Evolutionary conservation across 1,284 basidiomycete species (phyloP).

Genomic region (Trichosporon ovoides): DNA sequence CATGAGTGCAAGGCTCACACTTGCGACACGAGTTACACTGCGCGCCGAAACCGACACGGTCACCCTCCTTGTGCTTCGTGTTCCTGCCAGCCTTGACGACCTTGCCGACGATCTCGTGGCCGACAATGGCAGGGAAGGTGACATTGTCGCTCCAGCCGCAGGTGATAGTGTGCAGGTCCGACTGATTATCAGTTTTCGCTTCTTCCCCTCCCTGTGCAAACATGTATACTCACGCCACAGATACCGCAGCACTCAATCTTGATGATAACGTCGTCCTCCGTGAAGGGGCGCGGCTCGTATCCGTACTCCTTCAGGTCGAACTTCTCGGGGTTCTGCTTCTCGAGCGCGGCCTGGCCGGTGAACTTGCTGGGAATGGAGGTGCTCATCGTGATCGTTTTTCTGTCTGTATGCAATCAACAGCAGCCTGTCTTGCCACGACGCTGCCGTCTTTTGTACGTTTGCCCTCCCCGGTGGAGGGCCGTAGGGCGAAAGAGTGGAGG

Average conservation of each 20-base stretch:
- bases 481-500: too few species aligned
- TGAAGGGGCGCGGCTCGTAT: slow-evolving; percentile 30
- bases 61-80: slow-evolving; percentile 57
- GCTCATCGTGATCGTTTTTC: neutral
- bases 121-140: slow-evolving; percentile 31
- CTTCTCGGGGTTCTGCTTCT: slow-evolving; percentile 19
- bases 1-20: slow-evolving; percentile 56
- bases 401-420: too few species aligned
- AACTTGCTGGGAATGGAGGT: slow-evolving; percentile 17
- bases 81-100: slow-evolving; percentile 47
- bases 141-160: slow-evolving; percentile 25
- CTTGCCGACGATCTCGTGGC: slow-evolving; percentile 53
- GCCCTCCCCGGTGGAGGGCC: too few species aligned
- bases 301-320: slow-evolving; percentile 26
- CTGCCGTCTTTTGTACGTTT: too few species aligned
- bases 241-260: slow-evolving; percentile 25
- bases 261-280: slow-evolving; percentile 29
- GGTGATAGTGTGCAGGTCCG: slow-evolving; percentile 31
- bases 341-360: slow-evolving; percentile 25
- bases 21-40: slow-evolving; percentile 56
- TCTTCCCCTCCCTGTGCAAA: too few species aligned
- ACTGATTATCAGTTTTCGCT: slow-evolving; percentile 9
- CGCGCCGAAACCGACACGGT: slow-evolving; percentile 62
- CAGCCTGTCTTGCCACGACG: too few species aligned
- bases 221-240: slow-evolving; percentile 23